Conservation (phyloP, 2,329 filamentous ascomycete species). For the Aspergillus amoenus region DNA sequence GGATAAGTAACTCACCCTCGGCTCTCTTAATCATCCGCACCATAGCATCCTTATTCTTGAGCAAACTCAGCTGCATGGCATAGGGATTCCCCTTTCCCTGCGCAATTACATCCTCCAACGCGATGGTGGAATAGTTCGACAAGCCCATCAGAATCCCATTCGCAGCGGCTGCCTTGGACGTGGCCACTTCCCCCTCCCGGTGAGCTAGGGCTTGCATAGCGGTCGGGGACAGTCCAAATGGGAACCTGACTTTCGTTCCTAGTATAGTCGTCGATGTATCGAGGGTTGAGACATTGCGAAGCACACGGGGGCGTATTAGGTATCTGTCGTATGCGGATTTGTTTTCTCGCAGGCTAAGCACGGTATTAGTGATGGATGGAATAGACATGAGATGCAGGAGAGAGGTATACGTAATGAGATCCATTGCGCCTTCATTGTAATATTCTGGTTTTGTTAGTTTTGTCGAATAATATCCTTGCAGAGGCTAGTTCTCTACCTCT, state of each 20-base stretch:
- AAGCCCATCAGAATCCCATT: not conserved
- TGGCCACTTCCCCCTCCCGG: not conserved
- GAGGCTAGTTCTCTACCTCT: slow-evolving; percentile 20
- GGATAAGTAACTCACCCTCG: not conserved
- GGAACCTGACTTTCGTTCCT: slow-evolving; percentile 43
- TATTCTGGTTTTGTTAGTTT: slow-evolving; percentile 40
- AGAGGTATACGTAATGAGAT: slow-evolving; percentile 42
- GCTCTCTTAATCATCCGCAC: not conserved
- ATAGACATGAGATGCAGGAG: no score
- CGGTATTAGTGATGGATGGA: not conserved
- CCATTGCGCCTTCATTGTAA: slow-evolving; percentile 56
- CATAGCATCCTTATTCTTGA: not conserved
- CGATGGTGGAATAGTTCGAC: not conserved
- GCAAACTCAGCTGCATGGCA: slow-evolving; percentile 1
- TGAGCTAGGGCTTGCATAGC: slow-evolving; percentile 25
- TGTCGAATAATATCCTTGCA: not conserved
- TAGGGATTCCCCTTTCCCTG: slow-evolving; percentile 1
- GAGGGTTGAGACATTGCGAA: slow-evolving; percentile 41
- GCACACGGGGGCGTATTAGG: slow-evolving; percentile 45
- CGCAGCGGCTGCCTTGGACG: not conserved
- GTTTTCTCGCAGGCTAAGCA: slow-evolving; percentile 47
- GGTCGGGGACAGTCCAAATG: slow-evolving; percentile 53
- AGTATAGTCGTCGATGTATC: slow-evolving; percentile 43
- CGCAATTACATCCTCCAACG: not conserved
- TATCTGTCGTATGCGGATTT: slow-evolving; percentile 50